Conservation (phyloP, 495 filamentous ascomycete species). For the Geopyxis carbonaria region DNA sequence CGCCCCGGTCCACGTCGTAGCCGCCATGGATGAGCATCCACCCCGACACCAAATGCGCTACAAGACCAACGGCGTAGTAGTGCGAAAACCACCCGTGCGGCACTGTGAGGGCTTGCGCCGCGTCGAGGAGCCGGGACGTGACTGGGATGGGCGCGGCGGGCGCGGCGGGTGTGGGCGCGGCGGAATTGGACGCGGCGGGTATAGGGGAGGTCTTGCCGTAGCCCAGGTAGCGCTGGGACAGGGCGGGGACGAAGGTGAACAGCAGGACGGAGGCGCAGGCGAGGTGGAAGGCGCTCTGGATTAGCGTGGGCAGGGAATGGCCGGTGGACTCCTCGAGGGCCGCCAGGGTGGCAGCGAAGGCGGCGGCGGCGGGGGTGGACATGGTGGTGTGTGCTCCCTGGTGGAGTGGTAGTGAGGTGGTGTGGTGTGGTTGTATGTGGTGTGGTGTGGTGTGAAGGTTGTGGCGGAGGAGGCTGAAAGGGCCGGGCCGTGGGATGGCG, state of each 20-base stretch:
- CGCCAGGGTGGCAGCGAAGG: background rate
- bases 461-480: too few relatives aligned
- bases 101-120: constrained; percentile 39
- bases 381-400: too few relatives aligned
- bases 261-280: constrained; percentile 10
- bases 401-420: too few relatives aligned
- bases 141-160: constrained; percentile 20
- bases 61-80: constrained; percentile 46
- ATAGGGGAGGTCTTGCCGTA: constrained; percentile 19
- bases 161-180: constrained; percentile 3
- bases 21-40: constrained; percentile 48
- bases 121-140: constrained; percentile 36
- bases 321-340: background rate
- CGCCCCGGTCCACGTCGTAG: constrained; percentile 13
- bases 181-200: constrained; percentile 6
- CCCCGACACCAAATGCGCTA: constrained; percentile 56
- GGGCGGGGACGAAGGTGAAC: constrained; percentile 7
- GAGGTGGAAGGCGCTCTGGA: constrained; percentile 1
- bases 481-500: too few relatives aligned
- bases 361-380: background rate
- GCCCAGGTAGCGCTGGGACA: constrained; percentile 15
- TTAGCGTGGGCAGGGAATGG: background rate
- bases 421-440: background rate
- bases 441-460: background rate
- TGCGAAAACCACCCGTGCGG: constrained; percentile 77